Evolutionary conservation across 345 rosid species (phyloP).

Genomic region (Kandelia obovata): DNA sequence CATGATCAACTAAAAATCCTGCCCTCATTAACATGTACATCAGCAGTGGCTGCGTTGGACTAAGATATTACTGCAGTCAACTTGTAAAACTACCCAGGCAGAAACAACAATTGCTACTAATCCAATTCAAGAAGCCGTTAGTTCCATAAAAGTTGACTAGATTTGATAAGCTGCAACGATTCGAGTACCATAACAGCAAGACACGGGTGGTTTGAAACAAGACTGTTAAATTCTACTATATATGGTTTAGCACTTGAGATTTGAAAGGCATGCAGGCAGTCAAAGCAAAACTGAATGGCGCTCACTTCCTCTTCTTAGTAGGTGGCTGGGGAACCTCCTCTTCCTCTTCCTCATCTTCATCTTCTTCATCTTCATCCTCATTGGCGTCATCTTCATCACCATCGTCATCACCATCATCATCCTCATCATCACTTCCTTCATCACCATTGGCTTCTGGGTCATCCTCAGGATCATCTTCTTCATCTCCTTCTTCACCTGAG

Average conservation of each 20-base stretch:
- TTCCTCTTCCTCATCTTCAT: constrained; percentile 29
- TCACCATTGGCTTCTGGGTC: constrained; percentile 52
- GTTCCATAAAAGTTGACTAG: constrained; percentile 7
- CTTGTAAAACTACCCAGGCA: too few relatives aligned
- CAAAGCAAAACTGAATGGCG: not conserved
- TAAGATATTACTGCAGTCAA: too few relatives aligned
- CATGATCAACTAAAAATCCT: too few relatives aligned
- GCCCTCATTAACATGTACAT: too few relatives aligned
- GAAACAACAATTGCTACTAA: not conserved
- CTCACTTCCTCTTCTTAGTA: constrained; percentile 60
- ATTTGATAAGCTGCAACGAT: constrained; percentile 11
- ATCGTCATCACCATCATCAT: constrained; percentile 38
- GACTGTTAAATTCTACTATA: constrained; percentile 20
- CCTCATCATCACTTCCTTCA: constrained; percentile 47
- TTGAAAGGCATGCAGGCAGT: not conserved
- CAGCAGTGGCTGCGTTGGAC: too few relatives aligned
- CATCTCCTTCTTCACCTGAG: constrained; percentile 50
- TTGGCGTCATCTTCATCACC: constrained; percentile 33
- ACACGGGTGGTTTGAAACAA: constrained; percentile 10
- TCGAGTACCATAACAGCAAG: not conserved
- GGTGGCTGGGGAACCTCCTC: constrained; percentile 58
- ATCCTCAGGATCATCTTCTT: constrained; percentile 56
- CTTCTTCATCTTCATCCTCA: constrained; percentile 33
- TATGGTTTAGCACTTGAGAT: constrained; percentile 11
- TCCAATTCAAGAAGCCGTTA: not conserved